These are phyloP conservation scores for Zoysia pacifica DNA, from an alignment of 176 grass and related monocot genomes.

Conservation along the genomic window DNA sequence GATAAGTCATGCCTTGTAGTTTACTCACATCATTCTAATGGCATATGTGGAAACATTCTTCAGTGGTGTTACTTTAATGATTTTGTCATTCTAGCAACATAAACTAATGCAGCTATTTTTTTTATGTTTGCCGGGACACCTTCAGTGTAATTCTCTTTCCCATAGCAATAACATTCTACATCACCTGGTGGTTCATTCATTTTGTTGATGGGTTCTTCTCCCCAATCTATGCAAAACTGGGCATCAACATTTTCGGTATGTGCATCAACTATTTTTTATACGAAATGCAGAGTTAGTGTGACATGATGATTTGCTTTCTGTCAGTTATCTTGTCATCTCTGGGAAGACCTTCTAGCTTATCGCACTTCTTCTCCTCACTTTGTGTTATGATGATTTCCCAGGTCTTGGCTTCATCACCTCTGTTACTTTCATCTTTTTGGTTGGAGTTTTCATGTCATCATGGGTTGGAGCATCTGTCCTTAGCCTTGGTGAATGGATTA, in stretches of 20 bases:
- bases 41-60: background rate
- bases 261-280: background rate
- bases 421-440: constrained; percentile 85
- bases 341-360: constrained; percentile 3
- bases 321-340: constrained; percentile 10
- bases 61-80: background rate
- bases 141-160: constrained; percentile 90
- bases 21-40: too few species aligned
- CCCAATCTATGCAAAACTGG: constrained; percentile 88
- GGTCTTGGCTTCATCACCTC: constrained; percentile 97
- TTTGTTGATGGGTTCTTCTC: constrained; percentile 98
- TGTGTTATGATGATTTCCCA: constrained; percentile 40
- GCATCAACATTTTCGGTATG: constrained; percentile 91
- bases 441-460: constrained; percentile 98
- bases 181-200: constrained; percentile 99
- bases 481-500: constrained; percentile 97
- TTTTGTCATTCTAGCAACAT: background rate
- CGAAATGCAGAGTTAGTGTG: background rate
- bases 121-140: constrained; percentile 15
- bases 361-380: background rate
- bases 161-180: constrained; percentile 95
- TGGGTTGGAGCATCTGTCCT: constrained; percentile 94
- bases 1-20: background rate
- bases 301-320: constrained; percentile 1
- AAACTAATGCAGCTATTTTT: constrained; percentile 35